Evolutionary conservation across 1,139 yeast species (phyloP), one percentile per base, ranked within the genome.

Genomic region (Pichia cactophila): DNA sequence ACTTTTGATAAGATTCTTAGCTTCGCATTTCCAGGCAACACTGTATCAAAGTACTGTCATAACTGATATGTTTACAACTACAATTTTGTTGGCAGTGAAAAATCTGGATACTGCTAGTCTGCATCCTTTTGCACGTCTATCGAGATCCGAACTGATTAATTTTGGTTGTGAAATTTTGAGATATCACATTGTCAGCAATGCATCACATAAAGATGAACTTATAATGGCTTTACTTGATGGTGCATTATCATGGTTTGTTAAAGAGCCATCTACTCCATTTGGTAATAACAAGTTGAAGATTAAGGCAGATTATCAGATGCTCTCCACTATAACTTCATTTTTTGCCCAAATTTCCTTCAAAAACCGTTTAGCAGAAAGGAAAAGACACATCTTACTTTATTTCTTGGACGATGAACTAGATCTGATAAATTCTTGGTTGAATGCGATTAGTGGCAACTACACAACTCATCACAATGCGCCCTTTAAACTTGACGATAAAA

Each of bases 21-120:
- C 82, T 3, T 84, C 95, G n/a, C 84, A 82, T 60, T 86, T 89
- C 67, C 89, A 88, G 63, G 89, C 96, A 0, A 78, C 90, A 0
- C 68, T 81, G 61, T 80, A 80, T 59, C 87, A 84, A 61, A 83
- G 92, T 67, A 80, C 77, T 51, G 89, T 84, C 58, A 68, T 86
- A 37, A 68, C 87, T 56, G 83, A 81, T 55, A 67, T 86, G 51
- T 86, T 87, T 62, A 83, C 92, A 0, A 69, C 81, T 41, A 73
- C 84, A 54, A 71, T 81, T 26, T 69, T 75, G 39, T 69, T 75
- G 36, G 89, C 94, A 1, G 71, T 90, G 56, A 63, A 69, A 17
- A 77, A 79, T 39, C 67, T 82, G 48, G 61, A 67, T 10, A 59
- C 64, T 45, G 96, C 95, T 6, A 83, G 94, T 59, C 69, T 75